Evolutionary conservation across 2,329 filamentous ascomycete species (phyloP).

Genomic region (Berkeleyomyces rouxiae): DNA sequence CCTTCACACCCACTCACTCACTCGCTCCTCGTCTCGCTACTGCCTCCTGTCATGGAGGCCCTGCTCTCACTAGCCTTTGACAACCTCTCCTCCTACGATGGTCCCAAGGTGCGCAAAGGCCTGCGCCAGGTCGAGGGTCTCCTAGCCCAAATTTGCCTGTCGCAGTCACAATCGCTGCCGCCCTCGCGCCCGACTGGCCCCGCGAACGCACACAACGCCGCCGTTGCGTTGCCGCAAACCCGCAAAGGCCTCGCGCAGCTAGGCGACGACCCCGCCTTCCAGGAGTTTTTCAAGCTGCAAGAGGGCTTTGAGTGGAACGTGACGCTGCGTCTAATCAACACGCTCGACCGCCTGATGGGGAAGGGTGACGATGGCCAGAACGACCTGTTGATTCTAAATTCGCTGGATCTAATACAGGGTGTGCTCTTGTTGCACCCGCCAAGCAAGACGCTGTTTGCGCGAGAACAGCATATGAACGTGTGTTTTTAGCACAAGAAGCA

Average conservation of each 20-base stretch:
- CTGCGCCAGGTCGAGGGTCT: constrained; percentile 86
- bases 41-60: constrained; percentile 54
- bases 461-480: constrained; percentile 90
- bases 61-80: constrained; percentile 87
- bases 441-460: constrained; percentile 69
- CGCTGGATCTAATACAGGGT: constrained; percentile 80
- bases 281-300: constrained; percentile 92
- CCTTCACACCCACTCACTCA: neutral
- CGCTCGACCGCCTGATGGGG: constrained; percentile 70
- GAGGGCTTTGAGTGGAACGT: constrained; percentile 98
- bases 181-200: neutral
- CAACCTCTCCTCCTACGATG: constrained; percentile 86
- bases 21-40: constrained; percentile 8
- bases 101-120: constrained; percentile 79
- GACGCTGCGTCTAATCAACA: constrained; percentile 66
- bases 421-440: constrained; percentile 76
- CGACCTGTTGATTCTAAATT: constrained; percentile 73
- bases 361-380: constrained; percentile 69
- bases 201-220: constrained; percentile 11
- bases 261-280: constrained; percentile 69
- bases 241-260: constrained; percentile 53
- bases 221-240: constrained; percentile 22
- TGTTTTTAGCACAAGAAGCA: constrained; percentile 18
- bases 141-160: constrained; percentile 84
- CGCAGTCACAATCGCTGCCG: constrained; percentile 22